Base-by-base conservation (phyloP, 148 eudicot species). In the Selenicereus undatus region DNA sequence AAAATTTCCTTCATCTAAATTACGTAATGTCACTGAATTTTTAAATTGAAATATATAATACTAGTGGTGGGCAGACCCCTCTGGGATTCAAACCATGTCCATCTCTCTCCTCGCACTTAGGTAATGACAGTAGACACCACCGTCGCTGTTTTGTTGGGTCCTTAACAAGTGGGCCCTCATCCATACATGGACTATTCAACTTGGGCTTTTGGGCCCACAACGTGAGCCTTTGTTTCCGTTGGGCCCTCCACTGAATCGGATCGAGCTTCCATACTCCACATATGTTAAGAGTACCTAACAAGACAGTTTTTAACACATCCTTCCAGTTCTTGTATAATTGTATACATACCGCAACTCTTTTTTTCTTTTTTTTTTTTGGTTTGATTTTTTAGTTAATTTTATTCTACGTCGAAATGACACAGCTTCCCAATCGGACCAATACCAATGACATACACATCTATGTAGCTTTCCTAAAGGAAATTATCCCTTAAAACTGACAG, bases 141-240 rank as follows among this genome's bases (percentile, higher is more conserved):
- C 9, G 30, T 79, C 50, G 24, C 12, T 26, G 18, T 13, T 39
- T 62, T 39, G 56, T 80, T 73, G 77, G 81, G 72, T 73, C 84
- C 43, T 82, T 82, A 78, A 73, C 74, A 72, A n/a, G 52, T 13
- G 66, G 62, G 52, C 68, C 70, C 43, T 32, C 43, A 39, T 39
- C 5, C 79, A 76, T 22, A 48, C 62, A 22, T 50, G 30, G n/a
- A 22, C 81, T 54, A 30, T 73, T 51, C 48, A 73, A 80, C 82
- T 56, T 80, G 82, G 82, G 42, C 30, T 80, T 80, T 73, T 54
- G 54, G 81, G 81, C 75, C 82, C 82, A 80, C 82, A 30, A 32
- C 35, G 75, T 79, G 74, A 69, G 65, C 58, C 81, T 20, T 43
- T 29, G 17, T 72, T 50, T 11, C 2, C 3, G 1, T 79, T 52